A percentile compares a stretch with the other conserved stretches of the same genome.
Evolutionary conservation across 2,329 filamentous ascomycete genomes (phyloP).

Genomic region (Trichoderma aggressivum): DNA sequence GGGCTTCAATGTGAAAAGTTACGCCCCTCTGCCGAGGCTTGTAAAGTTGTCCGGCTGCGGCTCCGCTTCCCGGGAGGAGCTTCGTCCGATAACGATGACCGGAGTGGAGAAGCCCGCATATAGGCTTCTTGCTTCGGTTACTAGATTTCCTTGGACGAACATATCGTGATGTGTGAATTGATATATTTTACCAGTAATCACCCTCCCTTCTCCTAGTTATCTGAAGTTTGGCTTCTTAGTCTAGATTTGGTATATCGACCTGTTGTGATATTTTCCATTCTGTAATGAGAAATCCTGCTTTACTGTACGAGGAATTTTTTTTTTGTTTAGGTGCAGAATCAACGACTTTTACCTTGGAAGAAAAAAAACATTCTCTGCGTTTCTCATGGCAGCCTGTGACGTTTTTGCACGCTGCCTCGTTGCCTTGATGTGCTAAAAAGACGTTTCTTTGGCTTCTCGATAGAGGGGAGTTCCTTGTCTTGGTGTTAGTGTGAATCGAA

Average conservation of each 20-base stretch:
- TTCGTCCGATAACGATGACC: background rate
- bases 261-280: background rate
- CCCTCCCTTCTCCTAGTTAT: background rate
- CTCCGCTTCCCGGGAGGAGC: background rate
- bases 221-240: background rate
- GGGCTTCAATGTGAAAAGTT: background rate
- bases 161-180: background rate
- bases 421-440: background rate
- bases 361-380: background rate
- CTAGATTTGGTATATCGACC: background rate
- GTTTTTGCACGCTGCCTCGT: background rate
- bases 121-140: conserved; percentile 11
- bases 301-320: background rate
- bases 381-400: background rate
- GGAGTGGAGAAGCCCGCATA: conserved; percentile 3
- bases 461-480: background rate
- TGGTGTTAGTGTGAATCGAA: background rate
- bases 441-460: background rate
- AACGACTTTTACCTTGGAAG: background rate
- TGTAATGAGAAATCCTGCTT: background rate
- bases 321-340: background rate
- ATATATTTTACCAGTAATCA: background rate
- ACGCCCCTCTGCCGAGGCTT: background rate
- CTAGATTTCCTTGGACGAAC: background rate
- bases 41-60: background rate